phyloP scores from a whole-genome alignment of 148 eudicot species.

The Cornus kousa region DNA sequence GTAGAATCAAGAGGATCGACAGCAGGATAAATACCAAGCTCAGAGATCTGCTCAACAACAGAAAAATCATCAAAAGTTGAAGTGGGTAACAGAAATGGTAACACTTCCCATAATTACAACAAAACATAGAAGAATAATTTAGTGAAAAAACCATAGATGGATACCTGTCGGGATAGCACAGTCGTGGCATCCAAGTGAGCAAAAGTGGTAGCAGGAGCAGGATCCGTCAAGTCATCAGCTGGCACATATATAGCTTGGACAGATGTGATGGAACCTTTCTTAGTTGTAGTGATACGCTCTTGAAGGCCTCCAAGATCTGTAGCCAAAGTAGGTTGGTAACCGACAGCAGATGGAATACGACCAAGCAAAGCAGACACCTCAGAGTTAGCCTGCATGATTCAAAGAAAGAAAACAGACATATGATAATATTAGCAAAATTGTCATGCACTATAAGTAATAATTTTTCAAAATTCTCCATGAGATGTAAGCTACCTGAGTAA shows the following conservation, averaged over 20 bases:
- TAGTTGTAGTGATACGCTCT: conserved; percentile 96
- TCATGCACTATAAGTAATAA: background rate
- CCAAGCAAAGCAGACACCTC: conserved; percentile 99
- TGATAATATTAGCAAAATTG: background rate
- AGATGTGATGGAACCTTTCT: conserved; percentile 95
- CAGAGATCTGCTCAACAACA: conserved; percentile 63
- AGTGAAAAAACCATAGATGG: background rate
- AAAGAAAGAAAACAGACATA: background rate
- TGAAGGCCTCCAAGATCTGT: conserved; percentile 99
- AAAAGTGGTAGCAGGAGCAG: conserved; percentile 90
- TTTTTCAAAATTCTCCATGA: background rate
- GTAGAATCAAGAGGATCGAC: conserved; percentile 96
- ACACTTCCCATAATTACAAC: background rate
- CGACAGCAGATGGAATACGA: conserved; percentile 98
- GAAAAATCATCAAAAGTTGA: background rate
- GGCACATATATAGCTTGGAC: conserved; percentile 98
- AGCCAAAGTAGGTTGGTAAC: conserved; percentile 97
- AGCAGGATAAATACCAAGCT: conserved; percentile 99
- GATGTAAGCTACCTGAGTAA: conserved; percentile 66
- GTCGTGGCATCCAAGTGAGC: conserved; percentile 99
- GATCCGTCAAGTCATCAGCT: conserved; percentile 92
- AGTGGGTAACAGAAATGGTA: background rate
- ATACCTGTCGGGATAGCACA: conserved; percentile 90
- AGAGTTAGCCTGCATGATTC: conserved; percentile 68
- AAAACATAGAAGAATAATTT: background rate